These are phyloP conservation scores for Plasmodium ovale DNA, from an alignment of 169 alveolate genomes.

Conservation along the genomic window DNA sequence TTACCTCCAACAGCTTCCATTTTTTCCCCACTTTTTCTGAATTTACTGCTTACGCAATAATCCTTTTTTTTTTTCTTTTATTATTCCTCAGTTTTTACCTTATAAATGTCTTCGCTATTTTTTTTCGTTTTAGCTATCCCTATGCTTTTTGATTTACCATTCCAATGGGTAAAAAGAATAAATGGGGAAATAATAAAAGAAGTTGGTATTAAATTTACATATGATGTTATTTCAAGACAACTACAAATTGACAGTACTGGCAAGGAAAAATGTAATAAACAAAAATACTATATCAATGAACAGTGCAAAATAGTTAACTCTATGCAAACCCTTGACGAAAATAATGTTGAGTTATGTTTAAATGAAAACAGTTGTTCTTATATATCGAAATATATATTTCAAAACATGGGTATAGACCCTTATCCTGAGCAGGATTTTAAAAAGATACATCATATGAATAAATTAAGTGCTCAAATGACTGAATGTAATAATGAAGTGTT, in stretches of 20 bases:
- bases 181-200: constrained; percentile 2
- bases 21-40: not conserved
- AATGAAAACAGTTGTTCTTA: constrained; percentile 22
- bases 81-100: not conserved
- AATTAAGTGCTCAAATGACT: not conserved
- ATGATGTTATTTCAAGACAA: constrained; percentile 33
- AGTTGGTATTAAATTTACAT: constrained; percentile 27
- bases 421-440: constrained; percentile 11
- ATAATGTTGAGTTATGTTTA: constrained; percentile 7
- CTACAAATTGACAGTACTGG: constrained; percentile 13
- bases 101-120: constrained; percentile 16
- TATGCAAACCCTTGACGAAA: constrained; percentile 5
- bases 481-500: constrained; percentile 34
- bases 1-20: no score
- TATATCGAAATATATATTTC: constrained; percentile 30
- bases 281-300: constrained; percentile 44
- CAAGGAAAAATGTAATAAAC: constrained; percentile 20
- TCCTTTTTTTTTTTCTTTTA: not conserved
- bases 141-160: not conserved
- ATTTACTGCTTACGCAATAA: not conserved
- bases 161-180: not conserved
- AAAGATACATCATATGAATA: not conserved
- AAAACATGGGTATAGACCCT: constrained; percentile 15
- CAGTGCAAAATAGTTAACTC: constrained; percentile 37
- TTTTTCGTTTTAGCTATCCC: constrained; percentile 4